Conservation (phyloP, 164 flowering plant species). For the Umbellularia californica region DNA sequence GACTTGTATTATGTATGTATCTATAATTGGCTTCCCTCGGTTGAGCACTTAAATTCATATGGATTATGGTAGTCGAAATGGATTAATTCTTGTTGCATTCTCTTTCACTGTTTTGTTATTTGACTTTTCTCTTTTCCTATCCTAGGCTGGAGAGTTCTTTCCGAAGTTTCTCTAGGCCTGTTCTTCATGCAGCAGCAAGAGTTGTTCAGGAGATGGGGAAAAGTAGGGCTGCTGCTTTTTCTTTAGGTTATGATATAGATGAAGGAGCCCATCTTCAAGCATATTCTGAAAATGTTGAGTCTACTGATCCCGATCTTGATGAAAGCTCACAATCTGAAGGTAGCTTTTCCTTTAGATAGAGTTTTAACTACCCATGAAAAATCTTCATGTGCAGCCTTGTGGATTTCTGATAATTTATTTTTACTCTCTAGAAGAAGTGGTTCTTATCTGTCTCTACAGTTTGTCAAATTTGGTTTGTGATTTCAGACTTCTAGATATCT, state of each 20-base stretch:
- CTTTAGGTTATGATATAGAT: conserved; percentile 90
- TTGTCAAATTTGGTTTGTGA: background rate
- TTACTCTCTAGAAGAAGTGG: background rate
- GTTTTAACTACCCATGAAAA: background rate
- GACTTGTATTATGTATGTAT: too few species aligned
- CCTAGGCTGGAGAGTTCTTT: conserved; percentile 93
- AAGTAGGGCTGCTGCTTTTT: conserved; percentile 97
- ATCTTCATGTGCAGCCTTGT: conserved; percentile 4
- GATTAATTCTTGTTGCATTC: background rate
- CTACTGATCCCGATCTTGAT: conserved; percentile 51
- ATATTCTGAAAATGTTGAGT: conserved; percentile 52
- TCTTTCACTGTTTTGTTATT: background rate
- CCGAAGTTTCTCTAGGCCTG: conserved; percentile 97
- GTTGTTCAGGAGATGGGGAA: conserved; percentile 99
- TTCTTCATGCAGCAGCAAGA: conserved; percentile 97
- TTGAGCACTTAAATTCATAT: too few species aligned
- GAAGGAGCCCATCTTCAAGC: conserved; percentile 71
- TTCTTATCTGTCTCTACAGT: background rate
- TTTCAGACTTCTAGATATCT: background rate
- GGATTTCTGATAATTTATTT: conserved; percentile 8
- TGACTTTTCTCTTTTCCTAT: background rate
- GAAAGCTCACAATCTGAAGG: conserved; percentile 73
- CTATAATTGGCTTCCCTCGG: too few species aligned
- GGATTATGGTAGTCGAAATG: background rate
- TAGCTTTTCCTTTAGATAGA: conserved; percentile 18